A percentile compares a stretch with the other conserved stretches of the same genome.
phyloP scores from a whole-genome alignment of 768 basidiomycete genomes.

The Rubroboletus satanas region DNA sequence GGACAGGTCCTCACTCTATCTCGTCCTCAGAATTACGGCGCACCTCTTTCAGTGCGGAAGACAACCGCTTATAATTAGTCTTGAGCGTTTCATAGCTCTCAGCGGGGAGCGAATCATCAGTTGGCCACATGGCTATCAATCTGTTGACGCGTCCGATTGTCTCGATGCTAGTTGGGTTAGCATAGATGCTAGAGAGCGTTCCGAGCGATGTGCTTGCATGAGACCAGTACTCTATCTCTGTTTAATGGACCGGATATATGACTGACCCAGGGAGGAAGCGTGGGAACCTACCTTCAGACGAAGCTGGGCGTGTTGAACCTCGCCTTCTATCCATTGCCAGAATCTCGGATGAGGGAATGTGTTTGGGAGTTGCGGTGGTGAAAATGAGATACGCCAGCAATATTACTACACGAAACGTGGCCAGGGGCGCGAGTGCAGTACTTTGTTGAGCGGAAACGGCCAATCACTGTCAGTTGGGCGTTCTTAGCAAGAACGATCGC shows the following conservation, averaged over 20 bases:
- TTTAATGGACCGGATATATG: slow-evolving; percentile 4
- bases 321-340: slow-evolving; percentile 65
- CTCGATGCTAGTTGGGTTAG: slow-evolving; percentile 47
- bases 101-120: slow-evolving; percentile 62
- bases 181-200: slow-evolving; percentile 51
- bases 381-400: neutral
- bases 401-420: slow-evolving; percentile 6
- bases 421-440: neutral
- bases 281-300: slow-evolving; percentile 64
- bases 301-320: slow-evolving; percentile 59
- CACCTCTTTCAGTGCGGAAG: slow-evolving; percentile 59
- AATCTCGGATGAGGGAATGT: neutral
- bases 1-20: slow-evolving; percentile 45
- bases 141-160: slow-evolving; percentile 72
- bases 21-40: slow-evolving; percentile 57
- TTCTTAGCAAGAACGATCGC: slow-evolving; percentile 15
- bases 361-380: neutral
- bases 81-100: slow-evolving; percentile 67
- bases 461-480: neutral
- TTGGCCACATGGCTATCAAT: slow-evolving; percentile 65
- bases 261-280: slow-evolving; percentile 13
- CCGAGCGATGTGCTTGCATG: slow-evolving; percentile 60
- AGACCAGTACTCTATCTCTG: slow-evolving; percentile 77
- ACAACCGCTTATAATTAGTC: slow-evolving; percentile 58
- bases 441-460: slow-evolving; percentile 3